Percentiles rank a stretch among this genome's conserved stretches.
Evolutionary conservation across 345 rosid genomes (phyloP).

Genomic region (Citrus glauca): DNA sequence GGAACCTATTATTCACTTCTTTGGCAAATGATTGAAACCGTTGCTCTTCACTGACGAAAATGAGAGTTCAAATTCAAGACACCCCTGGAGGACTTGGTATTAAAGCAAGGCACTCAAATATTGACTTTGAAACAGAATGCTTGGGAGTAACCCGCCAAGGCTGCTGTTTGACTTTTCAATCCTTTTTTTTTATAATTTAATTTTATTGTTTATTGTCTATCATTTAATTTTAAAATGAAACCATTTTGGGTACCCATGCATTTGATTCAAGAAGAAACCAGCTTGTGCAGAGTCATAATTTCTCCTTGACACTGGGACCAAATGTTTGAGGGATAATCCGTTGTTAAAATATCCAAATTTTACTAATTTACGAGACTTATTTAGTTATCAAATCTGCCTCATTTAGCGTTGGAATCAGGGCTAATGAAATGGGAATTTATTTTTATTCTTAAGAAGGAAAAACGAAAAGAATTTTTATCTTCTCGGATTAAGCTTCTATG

Average conservation of each 20-base stretch:
- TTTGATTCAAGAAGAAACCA: not conserved
- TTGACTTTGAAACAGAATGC: not conserved
- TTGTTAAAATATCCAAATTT: not conserved
- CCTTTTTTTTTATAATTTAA: too few relatives aligned
- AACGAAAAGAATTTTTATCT: too few relatives aligned
- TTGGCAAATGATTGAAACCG: not conserved
- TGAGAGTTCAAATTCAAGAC: not conserved
- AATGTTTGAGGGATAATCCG: not conserved
- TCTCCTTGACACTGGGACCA: not conserved
- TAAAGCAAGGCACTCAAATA: not conserved
- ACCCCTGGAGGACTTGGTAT: not conserved
- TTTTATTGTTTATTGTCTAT: too few relatives aligned
- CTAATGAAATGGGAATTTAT: too few relatives aligned
- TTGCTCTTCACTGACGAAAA: not conserved
- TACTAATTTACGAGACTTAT: too few relatives aligned
- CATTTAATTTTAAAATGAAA: not conserved
- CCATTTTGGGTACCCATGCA: not conserved
- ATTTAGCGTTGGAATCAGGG: too few relatives aligned
- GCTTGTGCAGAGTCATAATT: not conserved
- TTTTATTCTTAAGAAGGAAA: too few relatives aligned
- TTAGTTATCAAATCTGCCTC: too few relatives aligned
- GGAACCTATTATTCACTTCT: not conserved
- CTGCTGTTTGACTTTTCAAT: constrained; percentile 2
- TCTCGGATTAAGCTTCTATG: too few relatives aligned
- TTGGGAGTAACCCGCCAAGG: not conserved